Evolutionary conservation across 305 asterid genomes (phyloP), one percentile per base, ranked within the genome.

Genomic region (Solanum hybrid): DNA sequence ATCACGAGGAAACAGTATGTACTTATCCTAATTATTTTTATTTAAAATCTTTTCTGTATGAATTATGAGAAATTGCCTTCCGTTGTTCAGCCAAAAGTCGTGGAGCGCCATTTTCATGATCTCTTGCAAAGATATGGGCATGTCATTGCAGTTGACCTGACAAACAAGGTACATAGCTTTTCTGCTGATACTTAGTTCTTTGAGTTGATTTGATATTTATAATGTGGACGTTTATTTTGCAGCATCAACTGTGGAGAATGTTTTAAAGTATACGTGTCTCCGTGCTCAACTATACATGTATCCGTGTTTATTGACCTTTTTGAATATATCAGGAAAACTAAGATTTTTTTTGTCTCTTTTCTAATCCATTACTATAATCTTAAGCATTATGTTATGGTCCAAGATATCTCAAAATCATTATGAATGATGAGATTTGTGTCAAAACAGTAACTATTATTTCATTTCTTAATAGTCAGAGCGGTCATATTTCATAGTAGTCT

Each of bases 71-170:
- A 22, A 32, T 56, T 46, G 31, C 29, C 51, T 88, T 42, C 38
- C 89, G 87, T 75, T 64, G 78, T 90, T 86, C 96, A 98, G 99
- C 91, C 99, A 46, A 90, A 91, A 88, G 98, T 98, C 87, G 96
- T 94, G 92, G 97, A 96, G 89, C 97, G 97, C 88, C 99, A 98
- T 93, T 98, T 96, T 92, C 94, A 91, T 91, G 99, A 98, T 94
- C 94, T 96, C 36, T 82, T 91, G 90, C 96, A 96, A 95, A 96
- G 99, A 92, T 98, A 98, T 87, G 97, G 98, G 89, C 95, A 95
- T 77, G 93, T 97, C 90, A 88, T 94, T 92, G 99, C 95, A 79
- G 95, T 96, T 93, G 98, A 98, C 94, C 93, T 98, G 85, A 96
- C 98, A 10, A 95, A 98, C 94, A 95, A 96, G 98, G 99, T 78